Base-by-base conservation (phyloP, 352 stramenopile genomes). In the Aphanomyces stellatus region DNA sequence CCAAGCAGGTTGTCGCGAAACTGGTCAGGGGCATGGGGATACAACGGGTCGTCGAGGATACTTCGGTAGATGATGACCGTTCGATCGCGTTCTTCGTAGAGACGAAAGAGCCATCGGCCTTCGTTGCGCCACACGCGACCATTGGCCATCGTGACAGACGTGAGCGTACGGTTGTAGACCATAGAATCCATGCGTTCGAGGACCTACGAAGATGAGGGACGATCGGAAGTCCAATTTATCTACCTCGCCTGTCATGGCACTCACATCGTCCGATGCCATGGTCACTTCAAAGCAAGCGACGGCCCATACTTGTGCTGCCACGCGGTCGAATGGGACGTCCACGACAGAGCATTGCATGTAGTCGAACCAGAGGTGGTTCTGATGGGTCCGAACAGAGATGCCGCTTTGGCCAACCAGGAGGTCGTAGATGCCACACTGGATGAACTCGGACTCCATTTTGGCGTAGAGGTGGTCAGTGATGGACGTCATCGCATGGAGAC, bases 351-450 rank as follows among this genome's bases (percentile, higher is more conserved):
- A 67, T 22, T 67, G 41, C 8, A 67, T 59, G 41, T 57, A 67
- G 30, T 67, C 60, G 24, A 67, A 67, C 60, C 60, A 67, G 28
- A 67, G 49, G 17, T 57, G 40, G 35, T 55, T 67, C 28, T 57
- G 41, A 28, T 31, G 27, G 1, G 60, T 59, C 8, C 60, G 60
- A 13, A 67, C 28, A 19, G 7, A 28, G 11, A 67, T 40, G 28
- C 37, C 28, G 22, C 15, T 57, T n/a, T 56, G 43, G 19, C 34
- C 22, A 24, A 57, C 43, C 17, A 49, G 22, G 46, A 67, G 49
- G 49, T 67, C 60, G 60, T 67, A 67, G 17, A 67, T 41, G 10
- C 34, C 41, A 41, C 34, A 57, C 43, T 67, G 57, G 43, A 67
- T 67, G 27, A 67, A 25, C n/a, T 67, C 60, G 24, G 37, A 56